Percentiles rank a stretch among this genome's conserved stretches.
These are phyloP conservation scores for Dactylonectria estremocensis DNA, from an alignment of 2,329 filamentous ascomycete species.

Conservation along the genomic window DNA sequence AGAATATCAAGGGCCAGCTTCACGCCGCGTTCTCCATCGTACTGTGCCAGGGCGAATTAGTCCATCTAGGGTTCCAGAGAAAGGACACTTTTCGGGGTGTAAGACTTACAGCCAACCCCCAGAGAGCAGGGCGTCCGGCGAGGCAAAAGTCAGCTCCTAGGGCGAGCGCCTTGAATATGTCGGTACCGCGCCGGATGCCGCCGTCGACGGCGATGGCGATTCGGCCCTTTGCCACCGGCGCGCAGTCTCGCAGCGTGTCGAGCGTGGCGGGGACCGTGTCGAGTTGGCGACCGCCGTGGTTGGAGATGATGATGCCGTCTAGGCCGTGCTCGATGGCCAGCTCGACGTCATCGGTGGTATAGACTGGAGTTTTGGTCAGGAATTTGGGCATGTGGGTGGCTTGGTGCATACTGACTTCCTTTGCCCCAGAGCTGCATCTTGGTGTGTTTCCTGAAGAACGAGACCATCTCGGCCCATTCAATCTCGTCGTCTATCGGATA, in stretches of 20 bases:
- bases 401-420: conserved; percentile 22
- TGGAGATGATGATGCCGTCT: conserved; percentile 52
- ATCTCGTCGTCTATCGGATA: conserved; percentile 16
- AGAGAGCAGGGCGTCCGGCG: conserved; percentile 30
- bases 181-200: conserved; percentile 54
- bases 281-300: conserved; percentile 55
- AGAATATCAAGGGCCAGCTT: conserved; percentile 30
- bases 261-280: conserved; percentile 51
- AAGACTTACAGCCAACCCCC: conserved; percentile 34
- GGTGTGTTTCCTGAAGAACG: conserved; percentile 29
- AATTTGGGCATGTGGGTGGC: neutral
- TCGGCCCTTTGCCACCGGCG: conserved; percentile 41
- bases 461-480: conserved; percentile 25
- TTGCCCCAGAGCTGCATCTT: conserved; percentile 35
- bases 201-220: conserved; percentile 52
- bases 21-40: conserved; percentile 29
- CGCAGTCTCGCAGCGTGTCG: conserved; percentile 51
- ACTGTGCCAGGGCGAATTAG: conserved; percentile 1
- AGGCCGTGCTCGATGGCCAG: conserved; percentile 49
- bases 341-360: conserved; percentile 52
- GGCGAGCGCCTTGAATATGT: conserved; percentile 54
- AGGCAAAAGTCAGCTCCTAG: conserved; percentile 50
- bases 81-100: no score
- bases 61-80: neutral
- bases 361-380: conserved; percentile 32